Conservation (phyloP, 2,329 filamentous ascomycete genomes). For the Kalmusia sp. region DNA sequence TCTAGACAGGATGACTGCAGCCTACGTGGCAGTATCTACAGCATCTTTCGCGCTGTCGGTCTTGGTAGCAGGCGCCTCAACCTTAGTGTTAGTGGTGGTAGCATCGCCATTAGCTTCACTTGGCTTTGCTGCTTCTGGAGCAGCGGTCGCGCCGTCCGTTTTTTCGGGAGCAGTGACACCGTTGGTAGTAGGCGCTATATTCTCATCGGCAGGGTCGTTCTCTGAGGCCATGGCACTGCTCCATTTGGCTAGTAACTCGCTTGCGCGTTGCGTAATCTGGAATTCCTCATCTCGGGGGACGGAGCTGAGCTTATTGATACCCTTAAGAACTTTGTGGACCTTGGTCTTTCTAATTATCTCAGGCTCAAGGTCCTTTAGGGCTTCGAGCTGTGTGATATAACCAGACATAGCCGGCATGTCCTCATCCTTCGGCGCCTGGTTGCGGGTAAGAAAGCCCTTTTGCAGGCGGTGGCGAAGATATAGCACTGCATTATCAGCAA, state of each 20-base stretch:
- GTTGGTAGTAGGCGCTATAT: slow-evolving; percentile 37
- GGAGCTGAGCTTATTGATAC: slow-evolving; percentile 82
- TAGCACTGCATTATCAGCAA: slow-evolving; percentile 65
- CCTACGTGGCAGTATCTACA: slow-evolving; percentile 17
- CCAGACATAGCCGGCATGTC: slow-evolving; percentile 82
- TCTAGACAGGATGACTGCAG: neutral
- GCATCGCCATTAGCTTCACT: slow-evolving; percentile 34
- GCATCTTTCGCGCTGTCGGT: slow-evolving; percentile 20
- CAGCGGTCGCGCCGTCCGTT: slow-evolving; percentile 30
- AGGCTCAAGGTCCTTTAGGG: slow-evolving; percentile 80
- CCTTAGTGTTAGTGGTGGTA: slow-evolving; percentile 17
- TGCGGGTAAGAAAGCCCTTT: slow-evolving; percentile 86
- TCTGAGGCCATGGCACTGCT: slow-evolving; percentile 71
- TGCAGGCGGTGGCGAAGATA: slow-evolving; percentile 95
- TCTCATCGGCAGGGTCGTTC: slow-evolving; percentile 33
- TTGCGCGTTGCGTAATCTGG: slow-evolving; percentile 84
- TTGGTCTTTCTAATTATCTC: slow-evolving; percentile 90
- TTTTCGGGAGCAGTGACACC: slow-evolving; percentile 48
- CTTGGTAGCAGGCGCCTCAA: slow-evolving; percentile 26
- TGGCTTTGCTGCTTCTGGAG: slow-evolving; percentile 25
- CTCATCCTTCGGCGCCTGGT: slow-evolving; percentile 83
- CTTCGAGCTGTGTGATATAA: slow-evolving; percentile 81
- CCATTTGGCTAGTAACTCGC: slow-evolving; percentile 85
- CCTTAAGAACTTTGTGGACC: slow-evolving; percentile 98
- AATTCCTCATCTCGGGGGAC: slow-evolving; percentile 86